Base-by-base conservation (phyloP, 2,329 filamentous ascomycete genomes). In the Aspergillus caelatus region DNA sequence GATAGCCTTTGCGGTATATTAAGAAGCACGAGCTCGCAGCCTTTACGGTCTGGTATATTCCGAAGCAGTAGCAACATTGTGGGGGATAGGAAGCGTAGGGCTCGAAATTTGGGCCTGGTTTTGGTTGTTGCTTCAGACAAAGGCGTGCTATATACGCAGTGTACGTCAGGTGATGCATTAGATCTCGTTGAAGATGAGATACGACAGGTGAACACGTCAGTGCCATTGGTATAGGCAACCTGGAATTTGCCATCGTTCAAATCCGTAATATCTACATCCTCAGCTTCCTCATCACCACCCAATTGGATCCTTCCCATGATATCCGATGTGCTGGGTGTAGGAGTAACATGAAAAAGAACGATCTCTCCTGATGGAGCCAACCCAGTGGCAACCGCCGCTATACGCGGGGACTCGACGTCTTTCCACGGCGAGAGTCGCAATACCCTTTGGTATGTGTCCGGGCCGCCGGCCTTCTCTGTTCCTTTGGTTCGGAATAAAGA, bases 301-400 rank as follows among this genome's bases (percentile, higher is more conserved):
- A 88, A 76, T 14, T 75, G 75, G 59, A 89, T 84, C 26, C 84
- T 77, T 67, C 83, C 79, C 69, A 88, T 81, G 12, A 89, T 79
- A 63, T 89, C 85, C 21, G 77, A 71, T 16, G 78, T 67, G 41
- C 81, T 80, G 19, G 85, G 86, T 1, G 82, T 79, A 1, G 84
- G 86, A 21, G 84, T 86, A 21, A 89, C 87, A 74, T 91, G 86
- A 74, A 97, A 96, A 48, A 97, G 79, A 30, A 92, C 89, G 65
- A 97, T 86, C 79, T 97, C 91, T 14, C 90, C 87, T 55, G 90
- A 83, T 64, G 88, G 88, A 23, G 91, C 89, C 67, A 96, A 82
- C 32, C 91, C 92, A 0, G 93, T 94, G 11, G 93, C 90, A 64
- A 91, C 88, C 14, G 88, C 93, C 63, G 91, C 93, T 45, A 97